Evolutionary conservation across 805 yeast species (phyloP).

Genomic region (Cyberlindnera meyerae): DNA sequence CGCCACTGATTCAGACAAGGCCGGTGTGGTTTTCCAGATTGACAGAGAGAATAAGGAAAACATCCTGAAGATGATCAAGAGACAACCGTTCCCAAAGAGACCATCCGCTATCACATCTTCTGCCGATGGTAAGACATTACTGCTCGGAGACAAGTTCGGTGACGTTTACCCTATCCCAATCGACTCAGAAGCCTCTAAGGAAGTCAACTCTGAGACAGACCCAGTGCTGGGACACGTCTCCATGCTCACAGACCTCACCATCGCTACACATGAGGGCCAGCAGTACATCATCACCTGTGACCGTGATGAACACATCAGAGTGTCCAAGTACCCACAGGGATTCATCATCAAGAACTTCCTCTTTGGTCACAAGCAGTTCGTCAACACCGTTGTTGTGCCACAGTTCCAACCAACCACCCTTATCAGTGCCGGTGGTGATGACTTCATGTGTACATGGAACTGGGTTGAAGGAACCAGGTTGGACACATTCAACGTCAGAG

Average conservation of each 20-base stretch:
- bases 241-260: constrained; percentile 76
- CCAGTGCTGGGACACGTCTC: constrained; percentile 96
- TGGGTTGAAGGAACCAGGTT: constrained; percentile 54
- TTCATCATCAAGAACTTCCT: constrained; percentile 77
- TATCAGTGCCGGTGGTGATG: constrained; percentile 91
- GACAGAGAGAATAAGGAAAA: constrained; percentile 22
- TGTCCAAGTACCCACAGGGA: constrained; percentile 74
- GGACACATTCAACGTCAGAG: constrained; percentile 44
- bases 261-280: constrained; percentile 40
- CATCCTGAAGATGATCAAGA: constrained; percentile 49
- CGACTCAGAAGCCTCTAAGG: constrained; percentile 31
- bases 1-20: constrained; percentile 80
- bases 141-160: constrained; percentile 93
- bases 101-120: constrained; percentile 83
- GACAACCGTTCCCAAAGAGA: constrained; percentile 83
- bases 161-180: constrained; percentile 72
- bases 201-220: constrained; percentile 39
- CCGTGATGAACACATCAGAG: constrained; percentile 92
- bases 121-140: constrained; percentile 48
- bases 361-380: constrained; percentile 82
- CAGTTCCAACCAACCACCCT: constrained; percentile 45
- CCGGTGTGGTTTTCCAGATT: constrained; percentile 57
- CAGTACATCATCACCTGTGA: constrained; percentile 71
- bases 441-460: constrained; percentile 67
- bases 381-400: constrained; percentile 61